Evolutionary conservation across 140 eudicot genomes (phyloP), one percentile per base, ranked within the genome.

Genomic region (Cichorium intybus): DNA sequence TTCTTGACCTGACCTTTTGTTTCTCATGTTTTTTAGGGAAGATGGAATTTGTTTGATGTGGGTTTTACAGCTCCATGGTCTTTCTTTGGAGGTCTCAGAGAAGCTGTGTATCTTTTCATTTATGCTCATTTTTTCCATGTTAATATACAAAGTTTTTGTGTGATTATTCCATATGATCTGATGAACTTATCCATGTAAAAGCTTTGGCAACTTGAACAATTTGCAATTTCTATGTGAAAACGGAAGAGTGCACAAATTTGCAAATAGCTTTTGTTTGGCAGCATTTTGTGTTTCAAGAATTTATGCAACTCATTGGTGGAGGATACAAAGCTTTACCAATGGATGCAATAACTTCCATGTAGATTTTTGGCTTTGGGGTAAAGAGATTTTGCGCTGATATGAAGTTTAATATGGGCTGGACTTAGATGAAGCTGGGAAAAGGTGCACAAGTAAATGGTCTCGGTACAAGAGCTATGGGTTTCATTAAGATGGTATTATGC

Each of bases 181-280:
- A 41, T 75, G 71, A 65, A 85, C 87, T 88, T 88, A 77, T 85
- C 89, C 75, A 56, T 34, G 49, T 2, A 59, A 56, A 66, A 92
- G 99, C 75, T 92, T 85, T 81, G 98, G 98, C 56, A 92, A 92
- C 69, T 61, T 88, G 81, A 88, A 74, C 80, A 87, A 88, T 72
- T 85, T 92, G 86, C 97, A 88, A 79, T 92, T 92, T 57, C 69
- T 88, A 9, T 85, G 84, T 54, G 99, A 92, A 92, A 92, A 67
- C 85, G n/a, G n/a, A n/a, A n/a, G n/a, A n/a, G n/a, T n/a, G n/a
- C n/a, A n/a, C n/a, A n/a, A n/a, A n/a, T n/a, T 92, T 85, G 96
- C 96, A 27, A 92, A 92, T 75, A 92, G 97, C 87, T 92, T 92
- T 81, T 88, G 97, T 78, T 80, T 93, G 65, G 80, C 92, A 20